phyloP scores from a whole-genome alignment of 2,329 filamentous ascomycete genomes.

The Arthroderma uncinatum region DNA sequence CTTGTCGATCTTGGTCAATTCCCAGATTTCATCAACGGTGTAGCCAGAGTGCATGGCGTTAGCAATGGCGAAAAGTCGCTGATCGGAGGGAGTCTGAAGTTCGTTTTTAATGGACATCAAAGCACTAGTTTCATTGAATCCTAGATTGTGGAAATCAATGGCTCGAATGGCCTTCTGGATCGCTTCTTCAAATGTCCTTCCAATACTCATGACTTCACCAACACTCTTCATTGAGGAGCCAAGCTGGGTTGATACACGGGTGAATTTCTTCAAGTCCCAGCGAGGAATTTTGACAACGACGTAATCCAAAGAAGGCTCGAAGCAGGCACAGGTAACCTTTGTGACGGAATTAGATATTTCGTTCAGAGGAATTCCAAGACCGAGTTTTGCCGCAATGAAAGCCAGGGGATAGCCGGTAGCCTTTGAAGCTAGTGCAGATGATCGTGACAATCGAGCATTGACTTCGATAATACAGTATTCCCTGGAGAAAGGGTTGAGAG shows the following conservation, averaged over 20 bases:
- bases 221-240: constrained; percentile 99
- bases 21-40: constrained; percentile 92
- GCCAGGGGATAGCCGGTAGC: constrained; percentile 92
- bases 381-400: constrained; percentile 93
- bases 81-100: constrained; percentile 92
- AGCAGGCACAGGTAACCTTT: constrained; percentile 90
- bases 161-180: constrained; percentile 96
- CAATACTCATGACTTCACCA: constrained; percentile 97
- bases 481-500: constrained; percentile 83
- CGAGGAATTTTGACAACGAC: constrained; percentile 97
- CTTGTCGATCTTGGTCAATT: constrained; percentile 96
- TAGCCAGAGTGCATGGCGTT: constrained; percentile 96
- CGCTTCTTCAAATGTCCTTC: constrained; percentile 91
- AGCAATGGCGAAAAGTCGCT: constrained; percentile 92
- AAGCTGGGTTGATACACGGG: constrained; percentile 85
- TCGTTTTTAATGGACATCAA: constrained; percentile 95
- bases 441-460: constrained; percentile 90
- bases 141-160: constrained; percentile 89
- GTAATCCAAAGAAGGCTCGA: constrained; percentile 96
- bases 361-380: constrained; percentile 86
- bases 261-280: constrained; percentile 99
- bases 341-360: constrained; percentile 95
- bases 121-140: constrained; percentile 82
- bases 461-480: constrained; percentile 99
- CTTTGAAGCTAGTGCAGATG: constrained; percentile 90